Conservation (phyloP, 495 filamentous ascomycete species). For the Penicillium angulare region DNA sequence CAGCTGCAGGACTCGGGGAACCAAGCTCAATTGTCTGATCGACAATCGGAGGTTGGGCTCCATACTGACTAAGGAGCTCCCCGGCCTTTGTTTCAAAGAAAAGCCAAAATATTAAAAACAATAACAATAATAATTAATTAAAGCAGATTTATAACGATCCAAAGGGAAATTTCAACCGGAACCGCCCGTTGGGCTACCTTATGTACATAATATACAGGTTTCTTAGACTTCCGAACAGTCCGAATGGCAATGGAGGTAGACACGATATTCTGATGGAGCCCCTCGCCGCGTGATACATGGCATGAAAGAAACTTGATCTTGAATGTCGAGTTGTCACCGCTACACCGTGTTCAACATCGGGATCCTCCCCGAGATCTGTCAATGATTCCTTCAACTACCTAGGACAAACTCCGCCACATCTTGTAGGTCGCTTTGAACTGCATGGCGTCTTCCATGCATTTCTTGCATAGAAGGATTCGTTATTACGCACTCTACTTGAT, state of each 20-base stretch:
- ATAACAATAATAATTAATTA: not conserved
- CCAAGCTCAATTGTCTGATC: constrained; percentile 9
- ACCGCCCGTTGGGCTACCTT: constrained; percentile 18
- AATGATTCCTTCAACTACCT: not conserved
- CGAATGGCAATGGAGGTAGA: constrained; percentile 38
- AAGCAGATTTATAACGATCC: no score
- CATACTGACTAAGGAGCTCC: not conserved
- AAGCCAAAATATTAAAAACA: not conserved
- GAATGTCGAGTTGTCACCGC: constrained; percentile 26
- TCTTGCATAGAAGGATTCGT: constrained; percentile 24
- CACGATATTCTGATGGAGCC: constrained; percentile 31
- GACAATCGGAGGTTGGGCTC: constrained; percentile 1
- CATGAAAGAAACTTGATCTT: constrained; percentile 10
- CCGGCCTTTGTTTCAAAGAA: not conserved
- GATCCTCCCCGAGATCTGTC: not conserved
- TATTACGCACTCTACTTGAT: constrained; percentile 1
- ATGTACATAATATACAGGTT: not conserved
- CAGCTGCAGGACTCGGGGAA: constrained; percentile 6
- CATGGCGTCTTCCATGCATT: constrained; percentile 23
- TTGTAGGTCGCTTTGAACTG: not conserved
- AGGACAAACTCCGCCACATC: not conserved
- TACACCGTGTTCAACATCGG: constrained; percentile 17
- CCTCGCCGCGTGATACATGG: constrained; percentile 25
- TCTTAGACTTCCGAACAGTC: constrained; percentile 32
- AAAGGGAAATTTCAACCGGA: constrained; percentile 9